A percentile compares a stretch with the other conserved stretches of the same genome.
Evolutionary conservation across 495 filamentous ascomycete species (phyloP).

Genomic region (Xylaria longipes): DNA sequence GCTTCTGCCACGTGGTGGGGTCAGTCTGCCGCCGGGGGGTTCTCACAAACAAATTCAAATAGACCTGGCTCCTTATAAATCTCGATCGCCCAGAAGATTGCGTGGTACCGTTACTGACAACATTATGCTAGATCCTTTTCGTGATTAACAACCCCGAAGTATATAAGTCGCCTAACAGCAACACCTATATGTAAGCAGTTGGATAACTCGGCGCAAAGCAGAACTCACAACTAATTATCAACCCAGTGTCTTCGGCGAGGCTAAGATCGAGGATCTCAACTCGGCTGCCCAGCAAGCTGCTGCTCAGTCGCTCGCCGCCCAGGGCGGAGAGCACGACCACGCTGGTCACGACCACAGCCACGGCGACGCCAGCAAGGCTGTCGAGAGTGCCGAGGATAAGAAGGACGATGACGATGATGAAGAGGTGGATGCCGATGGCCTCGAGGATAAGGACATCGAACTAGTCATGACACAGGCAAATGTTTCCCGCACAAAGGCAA

Average conservation of each 20-base stretch:
- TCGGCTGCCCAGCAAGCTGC: constrained; percentile 93
- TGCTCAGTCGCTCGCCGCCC: constrained; percentile 63
- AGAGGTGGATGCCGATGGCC: constrained; percentile 89
- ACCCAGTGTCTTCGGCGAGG: constrained; percentile 96
- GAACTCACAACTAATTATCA: constrained; percentile 18
- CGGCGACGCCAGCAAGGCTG: constrained; percentile 74
- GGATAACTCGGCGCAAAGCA: background rate
- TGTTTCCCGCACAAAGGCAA: constrained; percentile 95
- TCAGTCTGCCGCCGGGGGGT: background rate
- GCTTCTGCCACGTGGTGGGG: background rate
- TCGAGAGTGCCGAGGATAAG: constrained; percentile 71
- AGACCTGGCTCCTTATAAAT: constrained; percentile 8
- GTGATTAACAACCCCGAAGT: constrained; percentile 99
- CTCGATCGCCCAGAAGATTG: background rate
- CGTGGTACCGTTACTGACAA: background rate
- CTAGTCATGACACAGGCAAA: constrained; percentile 97
- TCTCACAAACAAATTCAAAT: constrained; percentile 10
- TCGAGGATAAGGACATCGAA: constrained; percentile 99
- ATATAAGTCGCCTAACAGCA: constrained; percentile 97
- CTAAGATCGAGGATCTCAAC: constrained; percentile 99
- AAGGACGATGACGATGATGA: constrained; percentile 90
- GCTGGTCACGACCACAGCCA: constrained; percentile 70
- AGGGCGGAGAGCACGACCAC: constrained; percentile 54
- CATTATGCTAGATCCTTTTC: constrained; percentile 82
- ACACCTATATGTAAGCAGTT: constrained; percentile 93